phyloP scores from a whole-genome alignment of 495 filamentous ascomycete species.

The Daldinia childiae region DNA sequence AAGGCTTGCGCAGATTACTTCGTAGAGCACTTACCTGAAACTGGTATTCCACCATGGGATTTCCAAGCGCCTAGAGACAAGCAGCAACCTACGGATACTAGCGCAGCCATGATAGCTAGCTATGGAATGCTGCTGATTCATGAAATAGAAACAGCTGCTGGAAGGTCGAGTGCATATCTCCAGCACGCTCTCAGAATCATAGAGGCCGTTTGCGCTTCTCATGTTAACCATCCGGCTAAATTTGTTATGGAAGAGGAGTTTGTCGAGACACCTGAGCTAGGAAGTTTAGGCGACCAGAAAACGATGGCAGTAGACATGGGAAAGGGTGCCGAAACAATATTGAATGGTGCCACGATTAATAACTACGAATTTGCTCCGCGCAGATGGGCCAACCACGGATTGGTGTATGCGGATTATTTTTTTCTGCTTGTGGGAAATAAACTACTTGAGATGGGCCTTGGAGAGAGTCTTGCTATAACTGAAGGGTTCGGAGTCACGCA shows the following conservation, averaged over 20 bases:
- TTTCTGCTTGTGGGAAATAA: constrained; percentile 58
- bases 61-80: constrained; percentile 34
- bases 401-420: constrained; percentile 62
- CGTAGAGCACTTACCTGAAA: background rate
- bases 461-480: background rate
- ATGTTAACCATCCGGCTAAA: constrained; percentile 5
- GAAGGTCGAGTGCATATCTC: constrained; percentile 40
- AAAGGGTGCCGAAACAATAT: constrained; percentile 39
- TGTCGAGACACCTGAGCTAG: background rate
- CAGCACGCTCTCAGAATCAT: constrained; percentile 49
- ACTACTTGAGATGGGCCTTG: constrained; percentile 43
- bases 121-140: constrained; percentile 55
- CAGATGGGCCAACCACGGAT: constrained; percentile 48
- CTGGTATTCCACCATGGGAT: background rate
- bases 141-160: constrained; percentile 36
- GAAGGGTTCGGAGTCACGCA: background rate
- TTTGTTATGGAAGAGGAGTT: background rate
- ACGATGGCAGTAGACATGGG: background rate
- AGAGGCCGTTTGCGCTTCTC: constrained; percentile 25
- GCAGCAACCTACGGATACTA: constrained; percentile 47
- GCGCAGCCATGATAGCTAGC: constrained; percentile 53
- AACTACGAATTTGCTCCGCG: constrained; percentile 47
- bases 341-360: constrained; percentile 54
- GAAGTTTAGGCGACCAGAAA: background rate
- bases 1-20: background rate